These are phyloP conservation scores for Neurospora sublineolata DNA, from an alignment of 495 filamentous ascomycete species.

Conservation along the genomic window DNA sequence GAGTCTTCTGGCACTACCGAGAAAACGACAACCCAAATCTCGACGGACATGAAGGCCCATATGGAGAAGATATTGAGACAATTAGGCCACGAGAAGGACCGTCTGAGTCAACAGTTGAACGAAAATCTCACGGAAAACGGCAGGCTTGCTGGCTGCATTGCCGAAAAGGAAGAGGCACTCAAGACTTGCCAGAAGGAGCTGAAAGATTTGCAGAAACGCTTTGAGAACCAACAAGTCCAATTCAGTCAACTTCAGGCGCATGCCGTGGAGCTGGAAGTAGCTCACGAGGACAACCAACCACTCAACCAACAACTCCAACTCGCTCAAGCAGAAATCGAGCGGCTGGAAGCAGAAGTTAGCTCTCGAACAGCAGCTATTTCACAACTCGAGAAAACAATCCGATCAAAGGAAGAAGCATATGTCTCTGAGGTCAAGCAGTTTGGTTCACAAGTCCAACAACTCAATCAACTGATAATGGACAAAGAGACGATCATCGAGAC, in stretches of 20 bases:
- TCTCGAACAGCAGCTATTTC: slow-evolving; percentile 4
- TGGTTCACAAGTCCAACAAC: slow-evolving; percentile 4
- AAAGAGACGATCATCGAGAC: slow-evolving; percentile 4
- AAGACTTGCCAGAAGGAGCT: slow-evolving; percentile 4
- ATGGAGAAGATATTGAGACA: slow-evolving; percentile 7
- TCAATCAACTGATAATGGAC: slow-evolving; percentile 10
- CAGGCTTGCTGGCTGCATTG: slow-evolving; percentile 7
- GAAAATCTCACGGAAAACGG: slow-evolving; percentile 15
- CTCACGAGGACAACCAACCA: slow-evolving; percentile 1
- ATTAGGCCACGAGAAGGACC: slow-evolving; percentile 9
- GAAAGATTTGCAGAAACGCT: not conserved
- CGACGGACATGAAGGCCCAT: slow-evolving; percentile 6
- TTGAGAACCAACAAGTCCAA: slow-evolving; percentile 1
- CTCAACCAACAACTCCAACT: not conserved
- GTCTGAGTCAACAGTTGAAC: slow-evolving; percentile 8
- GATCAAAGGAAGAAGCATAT: slow-evolving; percentile 5
- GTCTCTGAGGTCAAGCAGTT: slow-evolving; percentile 3
- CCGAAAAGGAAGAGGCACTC: slow-evolving; percentile 10
- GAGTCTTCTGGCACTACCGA: not conserved
- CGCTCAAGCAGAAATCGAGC: not conserved
- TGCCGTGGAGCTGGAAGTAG: slow-evolving; percentile 2
- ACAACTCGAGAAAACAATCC: slow-evolving; percentile 9
- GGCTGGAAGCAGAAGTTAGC: slow-evolving; percentile 5
- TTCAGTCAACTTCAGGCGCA: slow-evolving; percentile 13
- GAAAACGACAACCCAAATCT: slow-evolving; percentile 4